These are phyloP conservation scores for Apiotrichum veenhuisii DNA, from an alignment of 1,284 basidiomycete species.

Conservation along the genomic window DNA sequence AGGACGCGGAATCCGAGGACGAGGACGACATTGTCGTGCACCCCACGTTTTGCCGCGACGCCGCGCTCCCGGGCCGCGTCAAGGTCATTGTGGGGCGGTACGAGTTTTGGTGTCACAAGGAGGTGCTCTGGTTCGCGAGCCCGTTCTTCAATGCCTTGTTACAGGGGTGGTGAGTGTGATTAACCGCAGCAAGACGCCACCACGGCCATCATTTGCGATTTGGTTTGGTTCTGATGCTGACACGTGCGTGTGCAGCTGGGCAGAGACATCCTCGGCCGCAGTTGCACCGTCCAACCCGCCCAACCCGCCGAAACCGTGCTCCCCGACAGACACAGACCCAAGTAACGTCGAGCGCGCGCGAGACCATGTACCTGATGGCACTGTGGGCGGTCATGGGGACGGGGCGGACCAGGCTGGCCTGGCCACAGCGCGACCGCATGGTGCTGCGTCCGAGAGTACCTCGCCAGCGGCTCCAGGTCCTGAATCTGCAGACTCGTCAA, in stretches of 20 bases:
- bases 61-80: constrained; percentile 35
- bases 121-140: constrained; percentile 45
- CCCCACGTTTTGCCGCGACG: constrained; percentile 33
- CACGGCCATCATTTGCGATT: too few species aligned
- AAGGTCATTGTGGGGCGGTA: constrained; percentile 40
- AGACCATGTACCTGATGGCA: background rate
- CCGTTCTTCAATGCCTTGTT: constrained; percentile 46
- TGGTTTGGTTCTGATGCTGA: too few species aligned
- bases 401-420: too few species aligned
- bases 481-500: too few species aligned
- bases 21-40: constrained; percentile 37
- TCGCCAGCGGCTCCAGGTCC: too few species aligned
- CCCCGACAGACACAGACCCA: constrained; percentile 12
- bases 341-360: background rate
- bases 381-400: too few species aligned
- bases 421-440: too few species aligned
- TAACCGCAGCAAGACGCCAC: too few species aligned
- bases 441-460: too few species aligned
- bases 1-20: constrained; percentile 22
- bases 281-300: background rate
- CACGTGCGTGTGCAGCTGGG: too few species aligned
- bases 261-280: constrained; percentile 26
- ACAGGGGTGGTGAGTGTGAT: constrained; percentile 42
- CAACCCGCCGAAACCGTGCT: background rate
- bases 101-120: constrained; percentile 48